Percentiles rank a stretch among this genome's conserved stretches.
phyloP scores from a whole-genome alignment of 2,329 filamentous ascomycete species.

The Pestalotiopsis sp. region DNA sequence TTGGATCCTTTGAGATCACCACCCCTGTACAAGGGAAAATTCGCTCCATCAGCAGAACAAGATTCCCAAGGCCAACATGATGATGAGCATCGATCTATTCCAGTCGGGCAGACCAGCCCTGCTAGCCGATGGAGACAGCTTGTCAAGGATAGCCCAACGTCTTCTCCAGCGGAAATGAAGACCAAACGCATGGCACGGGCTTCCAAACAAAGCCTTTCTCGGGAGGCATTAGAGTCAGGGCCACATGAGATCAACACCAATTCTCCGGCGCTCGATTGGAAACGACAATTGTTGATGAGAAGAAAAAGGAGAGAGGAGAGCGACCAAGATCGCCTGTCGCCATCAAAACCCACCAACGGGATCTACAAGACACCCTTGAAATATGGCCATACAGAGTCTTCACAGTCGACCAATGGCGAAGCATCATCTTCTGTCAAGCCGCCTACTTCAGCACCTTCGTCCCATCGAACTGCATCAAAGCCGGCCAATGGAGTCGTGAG shows the following conservation, averaged over 20 bases:
- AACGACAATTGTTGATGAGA: conserved; percentile 15
- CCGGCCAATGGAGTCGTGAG: conserved; percentile 40
- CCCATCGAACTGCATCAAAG: conserved; percentile 26
- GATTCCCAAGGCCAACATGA: neutral
- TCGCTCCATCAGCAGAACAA: neutral
- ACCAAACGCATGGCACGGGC: conserved; percentile 26
- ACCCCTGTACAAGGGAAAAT: neutral
- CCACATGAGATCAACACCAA: neutral
- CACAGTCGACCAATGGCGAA: conserved; percentile 7
- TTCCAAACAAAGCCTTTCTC: conserved; percentile 14
- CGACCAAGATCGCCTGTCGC: conserved; percentile 18
- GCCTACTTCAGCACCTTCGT: conserved; percentile 9
- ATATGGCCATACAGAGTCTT: neutral
- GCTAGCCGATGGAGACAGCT: conserved; percentile 25
- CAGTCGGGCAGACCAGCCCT: conserved; percentile 5
- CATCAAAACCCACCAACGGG: conserved; percentile 18
- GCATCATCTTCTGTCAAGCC: conserved; percentile 14
- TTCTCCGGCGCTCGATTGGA: conserved; percentile 22
- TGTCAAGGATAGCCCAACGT: conserved; percentile 27
- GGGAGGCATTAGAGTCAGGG: conserved; percentile 19
- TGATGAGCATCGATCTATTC: neutral
- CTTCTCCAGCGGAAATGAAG: conserved; percentile 23
- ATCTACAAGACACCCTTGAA: conserved; percentile 19
- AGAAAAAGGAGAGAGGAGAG: conserved; percentile 15
- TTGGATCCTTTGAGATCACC: neutral